Conservation (phyloP, 202 grass and related monocot genomes). For the Dendrocalamus latiflorus region DNA sequence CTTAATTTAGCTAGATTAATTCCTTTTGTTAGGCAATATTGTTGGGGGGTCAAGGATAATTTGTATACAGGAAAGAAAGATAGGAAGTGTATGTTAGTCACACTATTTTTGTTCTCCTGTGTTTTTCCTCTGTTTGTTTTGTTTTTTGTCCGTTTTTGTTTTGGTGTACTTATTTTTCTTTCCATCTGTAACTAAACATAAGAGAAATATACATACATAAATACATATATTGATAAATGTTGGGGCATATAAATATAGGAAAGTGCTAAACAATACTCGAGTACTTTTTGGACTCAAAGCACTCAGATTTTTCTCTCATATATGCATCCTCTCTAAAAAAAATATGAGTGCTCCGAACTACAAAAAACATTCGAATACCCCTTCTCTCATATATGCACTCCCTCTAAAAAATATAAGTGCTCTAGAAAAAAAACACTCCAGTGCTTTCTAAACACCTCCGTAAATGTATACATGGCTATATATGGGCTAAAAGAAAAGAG, state of each 20-base stretch:
- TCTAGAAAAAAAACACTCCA: no score
- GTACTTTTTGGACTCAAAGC: no score
- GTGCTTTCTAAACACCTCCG: no score
- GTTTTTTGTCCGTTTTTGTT: slow-evolving; percentile 46
- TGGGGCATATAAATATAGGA: not conserved
- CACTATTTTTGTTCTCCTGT: slow-evolving; percentile 31
- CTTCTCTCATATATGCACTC: no score
- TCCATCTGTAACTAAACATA: slow-evolving; percentile 48
- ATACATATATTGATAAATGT: slow-evolving; percentile 63
- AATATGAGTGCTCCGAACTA: no score
- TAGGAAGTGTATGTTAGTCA: slow-evolving; percentile 71
- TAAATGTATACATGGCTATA: not conserved
- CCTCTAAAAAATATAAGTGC: no score
- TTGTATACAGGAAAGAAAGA: slow-evolving; percentile 79
- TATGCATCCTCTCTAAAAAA: no score
- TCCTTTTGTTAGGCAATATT: slow-evolving; percentile 75
- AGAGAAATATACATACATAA: slow-evolving; percentile 51
- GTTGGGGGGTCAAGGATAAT: slow-evolving; percentile 53
- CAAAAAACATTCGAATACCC: no score
- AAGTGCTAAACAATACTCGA: no score
- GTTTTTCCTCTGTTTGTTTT: slow-evolving; percentile 28
- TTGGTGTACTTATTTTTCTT: slow-evolving; percentile 34
- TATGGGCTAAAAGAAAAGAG: slow-evolving; percentile 9
- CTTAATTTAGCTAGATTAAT: slow-evolving; percentile 74
- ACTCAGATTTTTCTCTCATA: no score